Evolutionary conservation across 345 rosid species (phyloP).

Genomic region (Euphorbia pulcherrima): DNA sequence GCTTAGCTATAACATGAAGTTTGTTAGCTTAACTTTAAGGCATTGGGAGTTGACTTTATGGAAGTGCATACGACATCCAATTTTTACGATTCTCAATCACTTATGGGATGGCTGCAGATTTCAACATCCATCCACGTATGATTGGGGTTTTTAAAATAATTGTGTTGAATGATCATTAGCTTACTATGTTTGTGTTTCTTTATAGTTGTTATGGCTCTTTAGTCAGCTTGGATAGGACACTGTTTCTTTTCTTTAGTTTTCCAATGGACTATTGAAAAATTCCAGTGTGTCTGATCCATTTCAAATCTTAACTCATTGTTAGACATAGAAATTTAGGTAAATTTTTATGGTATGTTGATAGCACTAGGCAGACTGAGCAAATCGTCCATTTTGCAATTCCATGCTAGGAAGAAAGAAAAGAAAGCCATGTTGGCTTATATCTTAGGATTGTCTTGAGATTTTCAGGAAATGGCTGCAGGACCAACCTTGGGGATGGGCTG

Average conservation of each 20-base stretch:
- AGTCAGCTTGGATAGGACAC: too few relatives aligned
- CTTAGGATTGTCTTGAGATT: neutral
- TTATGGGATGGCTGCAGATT: too few relatives aligned
- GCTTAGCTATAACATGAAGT: neutral
- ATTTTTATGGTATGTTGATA: neutral
- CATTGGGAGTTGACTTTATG: neutral
- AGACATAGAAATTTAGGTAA: neutral
- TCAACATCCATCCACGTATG: too few relatives aligned
- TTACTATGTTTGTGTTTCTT: too few relatives aligned
- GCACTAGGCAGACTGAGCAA: neutral
- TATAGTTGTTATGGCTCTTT: too few relatives aligned
- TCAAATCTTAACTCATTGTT: too few relatives aligned
- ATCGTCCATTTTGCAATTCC: neutral
- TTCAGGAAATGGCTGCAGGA: neutral
- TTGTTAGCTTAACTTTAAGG: neutral
- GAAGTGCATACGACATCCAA: neutral
- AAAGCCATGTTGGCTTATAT: neutral
- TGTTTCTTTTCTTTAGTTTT: too few relatives aligned
- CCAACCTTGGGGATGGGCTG: neutral
- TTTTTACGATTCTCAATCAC: neutral
- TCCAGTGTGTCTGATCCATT: too few relatives aligned
- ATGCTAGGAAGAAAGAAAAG: neutral
- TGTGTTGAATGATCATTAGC: too few relatives aligned
- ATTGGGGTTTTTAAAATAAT: too few relatives aligned
- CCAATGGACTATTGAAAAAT: too few relatives aligned